Base-by-base conservation (phyloP, 2,329 filamentous ascomycete species). In the Calcarisporium arbuscula region DNA sequence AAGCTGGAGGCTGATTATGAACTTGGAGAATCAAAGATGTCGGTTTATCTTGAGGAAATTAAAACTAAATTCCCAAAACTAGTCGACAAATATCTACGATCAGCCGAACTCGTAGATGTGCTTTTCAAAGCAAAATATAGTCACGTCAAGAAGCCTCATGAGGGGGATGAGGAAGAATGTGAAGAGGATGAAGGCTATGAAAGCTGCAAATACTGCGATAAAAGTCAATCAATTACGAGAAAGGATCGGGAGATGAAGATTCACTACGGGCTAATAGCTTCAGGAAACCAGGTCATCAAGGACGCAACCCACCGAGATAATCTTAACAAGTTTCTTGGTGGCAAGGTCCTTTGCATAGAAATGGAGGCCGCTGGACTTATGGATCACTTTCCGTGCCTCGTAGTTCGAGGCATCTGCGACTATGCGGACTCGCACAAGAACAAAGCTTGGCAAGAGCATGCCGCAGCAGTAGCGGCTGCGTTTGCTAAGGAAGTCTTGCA, bases 381-480 rank as follows among this genome's bases (percentile, higher is more conserved):
- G 43, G 44, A 47, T 12, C 30, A 47, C 1, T 46, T 60, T 2
- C 52, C 56, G 0, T 64, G 55, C 20, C 35, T 65, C 0, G 48
- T 58, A 0, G 57, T 67, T n/a, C 51, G 59, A 14, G 61, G 60
- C 0, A 60, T 66, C 0, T 65, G 54, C 16, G 57, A 64, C 30
- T 65, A 64, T 30, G 49, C 57, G 4, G 62, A 66, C 36, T 54
- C 49, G 1, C 58, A 64, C 34, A 65, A 64, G 33, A 53, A 52
- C 17, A 53, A 64, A 8, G 19, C 25, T 4, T 65, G 58, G 61
- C 57, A 62, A 17, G 23, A 25, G 0, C 62, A 59, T 39, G 59
- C 61, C 0, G 56, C 62, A 1, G 44, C 46, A 1, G 48, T 50
- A 0, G 59, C 61, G 0, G 60, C 60, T 1, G 52, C 52, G 9